Base-by-base conservation (phyloP, 768 basidiomycete genomes). In the Galerina sulciceps region DNA sequence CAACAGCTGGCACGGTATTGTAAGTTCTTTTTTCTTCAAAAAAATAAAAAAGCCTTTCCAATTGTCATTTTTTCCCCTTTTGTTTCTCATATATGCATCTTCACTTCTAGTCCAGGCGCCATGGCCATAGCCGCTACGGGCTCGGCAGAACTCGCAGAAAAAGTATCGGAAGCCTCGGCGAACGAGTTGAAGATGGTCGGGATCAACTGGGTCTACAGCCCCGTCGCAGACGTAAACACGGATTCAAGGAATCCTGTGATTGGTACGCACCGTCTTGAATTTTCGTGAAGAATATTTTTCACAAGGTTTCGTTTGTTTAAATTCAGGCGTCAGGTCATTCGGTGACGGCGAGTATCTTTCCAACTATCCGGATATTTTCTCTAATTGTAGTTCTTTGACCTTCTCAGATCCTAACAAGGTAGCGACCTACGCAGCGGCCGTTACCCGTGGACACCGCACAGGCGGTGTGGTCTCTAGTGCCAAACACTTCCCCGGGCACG, bases 401-500 rank as follows among this genome's bases (percentile, higher is more conserved):
- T 8, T 42, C 54, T 6, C 57, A 90, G 89, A 88, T 71, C 83
- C 88, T 0, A 56, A 65, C 6, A 67, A 79, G 35, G 89, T 89
- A 3, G 76, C 79, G 0, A 60, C 69, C 42, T 87, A 80, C 54
- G 83, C 79, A 0, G 57, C 64, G 0, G 83, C 84, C 0, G 83
- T 81, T 14, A 73, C 76, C 38, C 66, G 66, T 1, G 88, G 87
- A 3, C 75, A 88, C 15, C 73, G 76, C 0, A 65, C 76, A 4
- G 72, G 76, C 0, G 80, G 80, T 1, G 71, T 90, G 10, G 87
- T 88, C 2, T 81, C 89, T 0, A 85, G 78, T 20, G 81, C 81
- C 2, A 91, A 90, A 64, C 89, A 90, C 65, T 90, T 90, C 64
- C 89, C 88, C 0, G 89, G 89, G 0, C 89, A 90, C 59, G 88